Conservation (phyloP, 345 rosid genomes). For the Eucalyptus polybractea region DNA sequence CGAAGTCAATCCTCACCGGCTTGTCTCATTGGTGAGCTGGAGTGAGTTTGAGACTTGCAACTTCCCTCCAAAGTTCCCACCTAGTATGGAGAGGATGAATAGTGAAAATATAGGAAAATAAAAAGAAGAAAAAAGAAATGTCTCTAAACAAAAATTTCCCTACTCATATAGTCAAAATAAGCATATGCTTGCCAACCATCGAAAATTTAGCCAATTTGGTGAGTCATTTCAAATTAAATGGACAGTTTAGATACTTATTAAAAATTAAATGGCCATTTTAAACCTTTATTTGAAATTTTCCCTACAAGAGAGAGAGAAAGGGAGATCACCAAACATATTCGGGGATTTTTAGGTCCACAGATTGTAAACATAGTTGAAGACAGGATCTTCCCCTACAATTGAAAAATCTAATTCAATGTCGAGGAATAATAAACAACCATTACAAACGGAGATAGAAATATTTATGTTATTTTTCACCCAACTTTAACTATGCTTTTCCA, state of each 20-base stretch:
- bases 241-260: too few species aligned
- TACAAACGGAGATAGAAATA: neutral
- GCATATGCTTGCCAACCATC: rapidly evolving
- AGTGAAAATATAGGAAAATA: neutral
- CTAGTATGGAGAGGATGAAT: too few species aligned
- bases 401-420: neutral
- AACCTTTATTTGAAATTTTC: too few species aligned
- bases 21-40: neutral
- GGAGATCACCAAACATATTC: neutral
- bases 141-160: neutral
- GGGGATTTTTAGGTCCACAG: neutral
- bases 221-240: too few species aligned
- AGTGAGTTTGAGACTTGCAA: neutral
- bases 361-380: too few species aligned
- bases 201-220: too few species aligned
- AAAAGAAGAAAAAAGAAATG: too few species aligned
- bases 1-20: conserved; percentile 64
- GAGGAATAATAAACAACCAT: neutral
- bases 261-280: too few species aligned
- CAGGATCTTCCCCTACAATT: neutral
- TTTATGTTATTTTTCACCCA: neutral
- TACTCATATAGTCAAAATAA: too few species aligned
- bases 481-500: neutral
- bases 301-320: neutral
- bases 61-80: neutral